Base-by-base conservation (phyloP, 139 green algal genomes). In the Asterochloris erici region DNA sequence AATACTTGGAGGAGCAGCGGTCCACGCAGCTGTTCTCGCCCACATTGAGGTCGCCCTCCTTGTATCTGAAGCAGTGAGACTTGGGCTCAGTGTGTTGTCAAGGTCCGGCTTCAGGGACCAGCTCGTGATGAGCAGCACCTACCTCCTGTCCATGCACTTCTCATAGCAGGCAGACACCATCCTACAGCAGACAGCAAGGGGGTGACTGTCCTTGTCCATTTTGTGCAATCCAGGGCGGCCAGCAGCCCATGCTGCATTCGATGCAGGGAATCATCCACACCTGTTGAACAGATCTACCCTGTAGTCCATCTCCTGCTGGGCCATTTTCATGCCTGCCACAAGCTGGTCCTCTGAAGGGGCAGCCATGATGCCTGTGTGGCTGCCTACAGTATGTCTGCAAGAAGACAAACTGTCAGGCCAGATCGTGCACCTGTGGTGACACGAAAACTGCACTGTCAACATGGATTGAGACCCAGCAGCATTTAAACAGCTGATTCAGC, bases 1-100 rank as follows among this genome's bases (percentile, higher is more conserved):
- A 99, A 87, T 99, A 99, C 86, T 99, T 99, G 15, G 93, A 88
- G 26, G 92, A 89, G 79, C 96, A 99, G 24, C 96, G 85, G 84
- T 99, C 96, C 10, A 99, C 88, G 85, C 96, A 99, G 86, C 89
- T 95, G 85, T 94, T 99, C 89, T 99, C 96, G 12, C 96, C 96
- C 11, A 99, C 91, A 84, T 94, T 98, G 1, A 99, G 86, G 9
- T 96, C 90, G 9, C 91, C 93, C 17, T 99, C 96, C 85, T 98
- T 99, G 87, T 96, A 98, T 63, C 95, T 98, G 91, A 73, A 86
- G 27, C 26, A 66, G 27, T 17, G 0, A 74, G 17, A 77, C 38
- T 54, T 54, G 38, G 38, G 38, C 28, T 16, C 71, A 60, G 24
- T 77, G 24, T 14, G 26, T 12, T 60, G n/a, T 28, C 54, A 14